Percentiles rank a stretch among this genome's conserved stretches.
These are phyloP conservation scores for Helianthus annuus DNA, from an alignment of 129 eudicot genomes.

Conservation along the genomic window HanXRQr2.0-SUNRISE NC_035446.2:151578859-151579358, in stretches of 20 bases:
- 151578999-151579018: slow-evolving; percentile 51
- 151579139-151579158: slow-evolving; percentile 64
- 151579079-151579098: slow-evolving; percentile 70
- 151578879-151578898: slow-evolving; percentile 57
- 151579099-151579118: slow-evolving; percentile 44
- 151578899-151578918: slow-evolving; percentile 47
- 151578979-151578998: slow-evolving; percentile 71
- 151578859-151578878: slow-evolving; percentile 52
- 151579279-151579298: slow-evolving; percentile 56
- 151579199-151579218: slow-evolving; percentile 46
- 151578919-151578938: slow-evolving; percentile 51
- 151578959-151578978: slow-evolving; percentile 59
- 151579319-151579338: slow-evolving; percentile 64
- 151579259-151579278: slow-evolving; percentile 74
- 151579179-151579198: slow-evolving; percentile 59
- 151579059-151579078: slow-evolving; percentile 72
- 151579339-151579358: slow-evolving; percentile 60
- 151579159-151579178: slow-evolving; percentile 39
- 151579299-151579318: slow-evolving; percentile 55
- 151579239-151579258: slow-evolving; percentile 68
- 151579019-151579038: slow-evolving; percentile 41
- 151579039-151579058: slow-evolving; percentile 63
- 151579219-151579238: slow-evolving; percentile 41
- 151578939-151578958: slow-evolving; percentile 82
- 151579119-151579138: slow-evolving; percentile 49